phyloP scores from a whole-genome alignment of 768 basidiomycete genomes.

The Kwoniella dendrophila region DNA sequence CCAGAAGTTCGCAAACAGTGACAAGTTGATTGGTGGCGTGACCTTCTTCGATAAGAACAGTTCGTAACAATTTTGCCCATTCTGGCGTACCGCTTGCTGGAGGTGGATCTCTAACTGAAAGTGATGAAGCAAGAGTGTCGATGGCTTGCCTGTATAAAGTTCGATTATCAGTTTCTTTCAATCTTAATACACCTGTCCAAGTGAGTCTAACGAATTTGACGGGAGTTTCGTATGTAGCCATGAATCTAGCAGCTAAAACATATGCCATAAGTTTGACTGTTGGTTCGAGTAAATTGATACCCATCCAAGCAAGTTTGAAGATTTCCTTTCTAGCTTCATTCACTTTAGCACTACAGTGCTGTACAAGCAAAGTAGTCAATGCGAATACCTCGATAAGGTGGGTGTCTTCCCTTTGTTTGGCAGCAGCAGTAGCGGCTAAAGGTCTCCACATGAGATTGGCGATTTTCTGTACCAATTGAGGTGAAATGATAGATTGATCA shows the following conservation, averaged over 20 bases:
- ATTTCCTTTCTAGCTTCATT: slow-evolving; percentile 84
- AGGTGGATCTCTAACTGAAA: slow-evolving; percentile 64
- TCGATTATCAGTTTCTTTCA: slow-evolving; percentile 77
- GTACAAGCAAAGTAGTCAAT: slow-evolving; percentile 83
- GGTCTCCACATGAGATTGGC: slow-evolving; percentile 69
- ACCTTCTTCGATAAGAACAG: slow-evolving; percentile 85
- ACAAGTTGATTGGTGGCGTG: slow-evolving; percentile 67
- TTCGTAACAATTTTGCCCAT: slow-evolving; percentile 86
- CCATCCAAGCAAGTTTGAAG: slow-evolving; percentile 90
- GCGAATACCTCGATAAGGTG: slow-evolving; percentile 90
- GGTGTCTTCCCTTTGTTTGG: slow-evolving; percentile 65
- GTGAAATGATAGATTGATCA: slow-evolving; percentile 65
- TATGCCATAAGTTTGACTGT: slow-evolving; percentile 92
- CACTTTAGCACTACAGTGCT: slow-evolving; percentile 77
- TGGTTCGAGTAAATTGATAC: slow-evolving; percentile 78
- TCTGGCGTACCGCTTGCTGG: slow-evolving; percentile 59
- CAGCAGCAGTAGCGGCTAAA: slow-evolving; percentile 58
- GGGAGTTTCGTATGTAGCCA: slow-evolving; percentile 82
- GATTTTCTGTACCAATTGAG: slow-evolving; percentile 69
- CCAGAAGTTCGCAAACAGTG: slow-evolving; percentile 85
- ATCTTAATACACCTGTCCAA: slow-evolving; percentile 84
- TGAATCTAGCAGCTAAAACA: slow-evolving; percentile 86
- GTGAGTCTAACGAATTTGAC: slow-evolving; percentile 86
- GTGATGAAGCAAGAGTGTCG: slow-evolving; percentile 78
- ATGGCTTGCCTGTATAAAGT: slow-evolving; percentile 79